Evolutionary conservation across 2,329 filamentous ascomycete genomes (phyloP).

Genomic region (Aspergillus pseudoviridinutans): DNA sequence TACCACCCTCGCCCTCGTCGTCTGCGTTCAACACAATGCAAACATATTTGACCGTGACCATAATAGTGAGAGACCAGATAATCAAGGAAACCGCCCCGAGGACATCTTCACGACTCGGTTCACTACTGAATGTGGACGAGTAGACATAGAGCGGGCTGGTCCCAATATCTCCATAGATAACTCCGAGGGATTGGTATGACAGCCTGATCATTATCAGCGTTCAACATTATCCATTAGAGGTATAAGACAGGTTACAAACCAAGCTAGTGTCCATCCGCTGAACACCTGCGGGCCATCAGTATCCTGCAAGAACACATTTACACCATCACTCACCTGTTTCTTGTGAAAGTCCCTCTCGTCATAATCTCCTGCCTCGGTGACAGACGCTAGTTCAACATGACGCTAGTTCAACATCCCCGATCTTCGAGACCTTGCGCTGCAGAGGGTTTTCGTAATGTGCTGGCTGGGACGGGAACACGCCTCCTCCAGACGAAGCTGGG

Average conservation of each 20-base stretch:
- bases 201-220: slow-evolving; percentile 28
- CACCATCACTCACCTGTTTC: neutral
- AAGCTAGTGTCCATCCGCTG: neutral
- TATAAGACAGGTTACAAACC: neutral
- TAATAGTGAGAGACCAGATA: slow-evolving; percentile 53
- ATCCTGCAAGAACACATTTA: neutral
- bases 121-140: slow-evolving; percentile 49
- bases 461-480: neutral
- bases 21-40: slow-evolving; percentile 52
- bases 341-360: neutral
- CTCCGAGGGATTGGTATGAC: slow-evolving; percentile 54
- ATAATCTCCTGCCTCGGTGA: neutral
- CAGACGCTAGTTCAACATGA: neutral
- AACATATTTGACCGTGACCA: slow-evolving; percentile 57
- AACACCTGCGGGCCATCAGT: neutral
- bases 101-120: slow-evolving; percentile 45
- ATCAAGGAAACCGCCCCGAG: slow-evolving; percentile 53
- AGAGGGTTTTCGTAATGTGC: neutral
- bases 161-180: slow-evolving; percentile 59
- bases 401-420: neutral
- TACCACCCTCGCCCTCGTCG: slow-evolving; percentile 57
- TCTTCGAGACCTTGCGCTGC: neutral
- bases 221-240: neutral
- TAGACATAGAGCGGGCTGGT: slow-evolving; percentile 57
- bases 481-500: neutral